Percentiles rank a stretch among this genome's conserved stretches.
These are phyloP conservation scores for Cercospora sojina DNA, from an alignment of 2,329 filamentous ascomycete genomes.

Conservation along the genomic window DNA sequence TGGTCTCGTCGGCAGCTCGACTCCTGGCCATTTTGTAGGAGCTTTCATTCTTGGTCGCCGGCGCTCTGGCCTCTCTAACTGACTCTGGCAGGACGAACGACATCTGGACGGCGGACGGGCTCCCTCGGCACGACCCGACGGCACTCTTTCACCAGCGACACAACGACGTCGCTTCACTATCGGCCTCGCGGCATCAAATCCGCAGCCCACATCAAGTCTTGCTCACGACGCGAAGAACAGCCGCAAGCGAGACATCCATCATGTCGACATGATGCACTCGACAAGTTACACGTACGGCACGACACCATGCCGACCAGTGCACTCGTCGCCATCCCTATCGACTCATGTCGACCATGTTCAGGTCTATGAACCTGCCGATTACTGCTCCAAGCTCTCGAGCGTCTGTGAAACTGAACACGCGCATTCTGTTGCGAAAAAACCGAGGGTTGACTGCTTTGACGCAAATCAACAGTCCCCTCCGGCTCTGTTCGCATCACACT, in stretches of 20 bases:
- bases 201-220: constrained; percentile 1
- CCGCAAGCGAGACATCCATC: constrained; percentile 29
- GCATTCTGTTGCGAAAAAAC: constrained; percentile 28
- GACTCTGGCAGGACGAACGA: constrained; percentile 24
- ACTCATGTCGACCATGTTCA: constrained; percentile 32
- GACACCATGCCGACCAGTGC: constrained; percentile 12
- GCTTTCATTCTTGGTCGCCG: constrained; percentile 18
- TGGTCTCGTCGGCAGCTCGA: constrained; percentile 8
- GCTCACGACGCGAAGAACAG: constrained; percentile 20
- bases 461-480: constrained; percentile 21
- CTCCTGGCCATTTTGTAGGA: constrained; percentile 26
- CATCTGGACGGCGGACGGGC: constrained; percentile 13
- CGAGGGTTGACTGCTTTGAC: constrained; percentile 26
- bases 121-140: not conserved
- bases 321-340: constrained; percentile 26
- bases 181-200: not conserved
- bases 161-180: constrained; percentile 16
- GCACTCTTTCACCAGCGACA: constrained; percentile 5
- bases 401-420: constrained; percentile 25
- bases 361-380: constrained; percentile 33
- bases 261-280: constrained; percentile 29
- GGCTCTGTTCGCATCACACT: constrained; percentile 21
- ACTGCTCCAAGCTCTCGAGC: constrained; percentile 31
- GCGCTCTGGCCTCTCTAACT: constrained; percentile 22
- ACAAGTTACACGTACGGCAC: constrained; percentile 30